Conservation (phyloP, 192 early-diverging fungal genomes). For the Gryganskiella cystojenkinii region DNA sequence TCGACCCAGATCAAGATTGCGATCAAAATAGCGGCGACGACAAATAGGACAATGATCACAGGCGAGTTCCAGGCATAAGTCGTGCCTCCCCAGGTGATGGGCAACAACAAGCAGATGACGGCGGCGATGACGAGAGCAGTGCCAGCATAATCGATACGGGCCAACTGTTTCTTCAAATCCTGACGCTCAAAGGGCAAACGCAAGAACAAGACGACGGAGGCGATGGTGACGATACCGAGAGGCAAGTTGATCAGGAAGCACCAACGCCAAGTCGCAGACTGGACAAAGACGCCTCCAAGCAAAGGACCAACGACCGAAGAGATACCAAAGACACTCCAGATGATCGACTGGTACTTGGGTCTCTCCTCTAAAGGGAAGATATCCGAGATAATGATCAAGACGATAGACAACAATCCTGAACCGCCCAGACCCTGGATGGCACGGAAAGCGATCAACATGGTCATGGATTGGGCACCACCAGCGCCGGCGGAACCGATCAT, state of each 20-base stretch:
- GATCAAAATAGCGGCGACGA: conserved; percentile 58
- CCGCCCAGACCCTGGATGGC: conserved; percentile 88
- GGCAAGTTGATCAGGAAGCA: conserved; percentile 91
- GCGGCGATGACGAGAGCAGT: conserved; percentile 56
- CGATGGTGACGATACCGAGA: conserved; percentile 72
- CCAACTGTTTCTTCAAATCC: conserved; percentile 65
- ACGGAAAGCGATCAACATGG: conserved; percentile 73
- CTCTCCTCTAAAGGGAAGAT: conserved; percentile 82
- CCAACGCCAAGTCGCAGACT: conserved; percentile 72
- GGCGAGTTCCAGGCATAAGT: conserved; percentile 76
- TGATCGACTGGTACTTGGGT: conserved; percentile 85
- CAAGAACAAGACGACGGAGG: conserved; percentile 66
- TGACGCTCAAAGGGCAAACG: conserved; percentile 67
- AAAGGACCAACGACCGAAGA: conserved; percentile 84
- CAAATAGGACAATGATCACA: conserved; percentile 65
- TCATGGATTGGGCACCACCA: conserved; percentile 73
- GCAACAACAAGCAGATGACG: conserved; percentile 71
- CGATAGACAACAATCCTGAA: conserved; percentile 77
- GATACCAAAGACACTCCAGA: conserved; percentile 81
- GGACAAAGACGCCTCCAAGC: conserved; percentile 86
- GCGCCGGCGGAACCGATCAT: conserved; percentile 83
- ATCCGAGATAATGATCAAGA: conserved; percentile 89
- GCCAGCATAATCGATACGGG: conserved; percentile 75
- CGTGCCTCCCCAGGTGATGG: conserved; percentile 77
- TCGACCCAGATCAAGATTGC: conserved; percentile 67